These are phyloP conservation scores for Trichoderma koningiopsis DNA, from an alignment of 2,329 filamentous ascomycete species.

Conservation along the genomic window DNA sequence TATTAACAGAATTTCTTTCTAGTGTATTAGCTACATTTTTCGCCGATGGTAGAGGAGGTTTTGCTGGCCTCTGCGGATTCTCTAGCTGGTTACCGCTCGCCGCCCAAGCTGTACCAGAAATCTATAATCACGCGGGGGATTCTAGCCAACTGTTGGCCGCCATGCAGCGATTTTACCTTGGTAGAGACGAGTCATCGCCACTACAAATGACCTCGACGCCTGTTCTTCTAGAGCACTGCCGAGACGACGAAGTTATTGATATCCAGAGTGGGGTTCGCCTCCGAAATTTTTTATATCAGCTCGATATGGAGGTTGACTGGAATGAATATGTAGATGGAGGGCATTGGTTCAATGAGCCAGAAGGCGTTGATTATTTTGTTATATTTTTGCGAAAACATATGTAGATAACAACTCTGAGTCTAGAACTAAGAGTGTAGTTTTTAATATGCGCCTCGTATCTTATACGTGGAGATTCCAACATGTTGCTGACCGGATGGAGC, in stretches of 20 bases:
- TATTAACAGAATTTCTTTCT: neutral
- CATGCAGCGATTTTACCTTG: slow-evolving; percentile 8
- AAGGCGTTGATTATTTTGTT: slow-evolving; percentile 1
- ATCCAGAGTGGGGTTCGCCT: neutral
- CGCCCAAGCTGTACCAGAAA: neutral
- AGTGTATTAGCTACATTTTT: slow-evolving; percentile 4
- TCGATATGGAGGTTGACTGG: neutral
- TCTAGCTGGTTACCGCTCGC: slow-evolving; percentile 2
- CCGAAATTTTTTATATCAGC: neutral
- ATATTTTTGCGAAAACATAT: neutral
- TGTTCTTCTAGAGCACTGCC: slow-evolving; percentile 8
- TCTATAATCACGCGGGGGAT: neutral
- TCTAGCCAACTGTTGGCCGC: neutral
- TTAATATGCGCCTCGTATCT: too few relatives aligned
- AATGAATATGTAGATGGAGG: neutral
- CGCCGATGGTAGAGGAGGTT: slow-evolving; percentile 7
- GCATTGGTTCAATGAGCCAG: slow-evolving; percentile 5
- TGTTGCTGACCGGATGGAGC: too few relatives aligned
- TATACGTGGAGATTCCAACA: too few relatives aligned
- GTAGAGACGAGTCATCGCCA: neutral
- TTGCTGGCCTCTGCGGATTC: slow-evolving; percentile 12
- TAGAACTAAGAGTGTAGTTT: too few relatives aligned
- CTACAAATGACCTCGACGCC: neutral
- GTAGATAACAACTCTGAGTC: neutral
- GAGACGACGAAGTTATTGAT: neutral